Evolutionary conservation across 495 filamentous ascomycete genomes (phyloP).

Genomic region (Penicillium lividum): DNA sequence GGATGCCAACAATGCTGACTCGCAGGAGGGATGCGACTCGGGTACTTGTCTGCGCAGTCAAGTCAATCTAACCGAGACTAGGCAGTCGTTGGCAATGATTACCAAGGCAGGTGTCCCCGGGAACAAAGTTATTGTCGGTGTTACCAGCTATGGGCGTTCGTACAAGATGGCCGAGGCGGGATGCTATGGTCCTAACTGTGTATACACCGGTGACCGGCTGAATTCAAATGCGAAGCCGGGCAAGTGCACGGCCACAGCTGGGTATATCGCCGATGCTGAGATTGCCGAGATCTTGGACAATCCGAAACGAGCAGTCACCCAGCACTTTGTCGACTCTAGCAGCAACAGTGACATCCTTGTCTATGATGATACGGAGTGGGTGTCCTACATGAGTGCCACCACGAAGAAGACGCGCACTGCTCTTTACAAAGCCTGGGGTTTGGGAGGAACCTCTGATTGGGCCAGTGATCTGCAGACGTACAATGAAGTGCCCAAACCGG

Average conservation of each 20-base stretch:
- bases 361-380: too few species aligned
- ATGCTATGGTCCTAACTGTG: conserved; percentile 9
- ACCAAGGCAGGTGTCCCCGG: conserved; percentile 44
- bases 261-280: conserved; percentile 27
- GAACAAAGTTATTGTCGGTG: conserved; percentile 40
- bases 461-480: too few species aligned
- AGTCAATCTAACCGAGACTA: conserved; percentile 43
- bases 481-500: too few species aligned
- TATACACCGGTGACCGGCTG: not conserved
- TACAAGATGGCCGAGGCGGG: conserved; percentile 35
- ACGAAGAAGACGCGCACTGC: too few species aligned
- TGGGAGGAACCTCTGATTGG: too few species aligned
- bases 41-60: conserved; percentile 39
- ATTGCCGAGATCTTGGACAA: conserved; percentile 10
- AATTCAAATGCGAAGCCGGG: conserved; percentile 5
- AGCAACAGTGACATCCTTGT: too few species aligned
- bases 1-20: conserved; percentile 17
- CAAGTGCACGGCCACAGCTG: conserved; percentile 24
- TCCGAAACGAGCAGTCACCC: too few species aligned
- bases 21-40: not conserved
- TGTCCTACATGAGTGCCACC: too few species aligned
- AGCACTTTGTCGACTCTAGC: too few species aligned
- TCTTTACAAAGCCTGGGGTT: too few species aligned
- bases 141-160: conserved; percentile 39
- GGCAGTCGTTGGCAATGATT: conserved; percentile 38